These are phyloP conservation scores for Xerocomellus amylosporus DNA, from an alignment of 768 basidiomycete species.

Conservation along the genomic window DNA sequence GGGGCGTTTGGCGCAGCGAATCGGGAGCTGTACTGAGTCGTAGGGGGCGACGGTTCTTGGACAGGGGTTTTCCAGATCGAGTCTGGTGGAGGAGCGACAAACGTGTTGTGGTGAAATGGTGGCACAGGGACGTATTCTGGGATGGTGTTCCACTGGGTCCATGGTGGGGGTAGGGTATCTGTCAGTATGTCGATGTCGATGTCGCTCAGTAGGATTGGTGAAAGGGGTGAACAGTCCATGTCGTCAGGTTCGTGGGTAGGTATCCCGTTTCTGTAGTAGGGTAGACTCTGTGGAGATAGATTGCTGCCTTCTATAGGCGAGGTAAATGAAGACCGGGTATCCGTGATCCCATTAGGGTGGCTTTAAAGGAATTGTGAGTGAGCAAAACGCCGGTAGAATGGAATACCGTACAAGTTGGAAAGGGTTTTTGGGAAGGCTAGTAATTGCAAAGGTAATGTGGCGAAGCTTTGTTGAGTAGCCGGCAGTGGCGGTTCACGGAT, in stretches of 20 bases:
- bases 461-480: neutral
- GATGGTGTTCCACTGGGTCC: neutral
- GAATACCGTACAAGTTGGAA: neutral
- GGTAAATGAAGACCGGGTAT: neutral
- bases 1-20: neutral
- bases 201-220: slow-evolving; percentile 1
- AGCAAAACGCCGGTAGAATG: neutral
- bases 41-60: neutral
- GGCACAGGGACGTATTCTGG: neutral
- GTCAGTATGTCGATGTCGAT: slow-evolving; percentile 12
- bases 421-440: neutral
- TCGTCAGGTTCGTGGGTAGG: neutral
- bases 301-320: neutral
- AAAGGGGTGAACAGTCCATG: slow-evolving; percentile 14
- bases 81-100: neutral
- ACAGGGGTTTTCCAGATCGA: neutral
- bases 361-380: neutral
- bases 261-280: neutral
- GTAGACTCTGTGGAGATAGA: neutral
- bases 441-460: neutral
- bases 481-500: neutral
- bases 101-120: neutral
- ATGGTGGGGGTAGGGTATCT: slow-evolving; percentile 1
- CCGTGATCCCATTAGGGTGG: neutral
- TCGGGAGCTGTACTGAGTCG: neutral